Conservation (phyloP, 2,329 filamentous ascomycete genomes). For the Fusarium pseudocircinatum region DNA sequence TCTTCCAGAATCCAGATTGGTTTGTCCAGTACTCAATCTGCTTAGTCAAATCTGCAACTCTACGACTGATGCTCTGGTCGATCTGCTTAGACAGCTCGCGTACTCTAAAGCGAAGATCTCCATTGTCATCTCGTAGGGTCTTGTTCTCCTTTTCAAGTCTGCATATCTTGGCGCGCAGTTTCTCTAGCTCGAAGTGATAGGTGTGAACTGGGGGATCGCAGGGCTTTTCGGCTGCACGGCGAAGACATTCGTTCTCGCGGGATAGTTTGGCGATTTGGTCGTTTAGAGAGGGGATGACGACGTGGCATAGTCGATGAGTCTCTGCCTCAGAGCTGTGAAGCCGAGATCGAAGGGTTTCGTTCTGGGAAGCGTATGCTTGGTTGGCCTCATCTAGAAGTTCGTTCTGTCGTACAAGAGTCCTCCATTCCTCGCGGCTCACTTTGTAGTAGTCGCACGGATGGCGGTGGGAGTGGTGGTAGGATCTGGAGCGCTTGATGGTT, state of each 20-base stretch:
- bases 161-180: constrained; percentile 47
- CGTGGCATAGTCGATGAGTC: constrained; percentile 45
- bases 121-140: constrained; percentile 49
- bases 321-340: constrained; percentile 50
- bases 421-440: constrained; percentile 51
- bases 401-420: constrained; percentile 50
- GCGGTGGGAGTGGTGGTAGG: constrained; percentile 47
- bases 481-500: constrained; percentile 52
- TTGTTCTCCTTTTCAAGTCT: constrained; percentile 52
- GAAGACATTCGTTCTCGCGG: constrained; percentile 53
- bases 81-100: constrained; percentile 49
- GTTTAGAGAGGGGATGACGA: constrained; percentile 50
- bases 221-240: constrained; percentile 49
- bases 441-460: constrained; percentile 49
- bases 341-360: constrained; percentile 48
- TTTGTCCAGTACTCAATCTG: constrained; percentile 51
- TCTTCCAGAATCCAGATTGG: constrained; percentile 45
- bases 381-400: constrained; percentile 49
- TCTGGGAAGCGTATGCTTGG: constrained; percentile 46
- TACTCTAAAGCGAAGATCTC: constrained; percentile 47
- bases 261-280: constrained; percentile 49
- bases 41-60: constrained; percentile 46
- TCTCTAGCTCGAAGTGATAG: constrained; percentile 44
- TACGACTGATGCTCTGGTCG: constrained; percentile 45
- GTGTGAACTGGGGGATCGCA: constrained; percentile 39